Conservation (phyloP, 495 filamentous ascomycete genomes). For the Tuber melanosporum region DNA sequence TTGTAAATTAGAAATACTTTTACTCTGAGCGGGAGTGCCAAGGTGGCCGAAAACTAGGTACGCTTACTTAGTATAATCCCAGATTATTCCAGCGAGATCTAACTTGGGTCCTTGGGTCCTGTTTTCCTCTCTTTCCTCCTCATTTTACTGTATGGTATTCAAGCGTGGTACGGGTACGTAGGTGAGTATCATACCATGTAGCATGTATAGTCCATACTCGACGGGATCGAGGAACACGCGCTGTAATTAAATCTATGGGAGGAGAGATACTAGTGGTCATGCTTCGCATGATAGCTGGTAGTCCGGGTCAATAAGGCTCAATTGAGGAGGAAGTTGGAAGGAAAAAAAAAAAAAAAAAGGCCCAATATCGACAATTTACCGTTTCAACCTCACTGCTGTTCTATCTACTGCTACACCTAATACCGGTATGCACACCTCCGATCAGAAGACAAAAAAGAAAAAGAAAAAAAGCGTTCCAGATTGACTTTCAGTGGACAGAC, state of each 20-base stretch:
- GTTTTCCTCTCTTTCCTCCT: not conserved
- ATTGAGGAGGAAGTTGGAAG: not conserved
- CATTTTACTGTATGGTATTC: not conserved
- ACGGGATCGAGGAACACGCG: not conserved
- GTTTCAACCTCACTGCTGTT: not conserved
- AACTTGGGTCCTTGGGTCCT: not conserved
- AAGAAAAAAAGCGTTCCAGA: not conserved
- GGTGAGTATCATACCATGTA: not conserved
- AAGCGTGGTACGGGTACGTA: not conserved
- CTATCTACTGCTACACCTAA: not conserved
- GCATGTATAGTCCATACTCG: not conserved
- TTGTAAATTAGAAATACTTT: too few species aligned
- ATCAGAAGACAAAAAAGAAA: not conserved
- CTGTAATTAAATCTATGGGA: not conserved
- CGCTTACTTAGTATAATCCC: not conserved
- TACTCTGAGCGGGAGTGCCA: too few species aligned
- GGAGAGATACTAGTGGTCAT: not conserved
- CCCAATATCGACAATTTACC: not conserved
- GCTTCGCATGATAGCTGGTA: not conserved
- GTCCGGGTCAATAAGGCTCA: not conserved
- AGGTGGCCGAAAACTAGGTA: too few species aligned
- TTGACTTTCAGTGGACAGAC: not conserved
- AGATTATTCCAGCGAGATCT: not conserved
- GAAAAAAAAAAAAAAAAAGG: not conserved
- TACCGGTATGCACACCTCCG: slow-evolving; percentile 5